These are phyloP conservation scores for Lachancea lanzarotensis DNA, from an alignment of 805 yeast species.

Conservation along the genomic window DNA sequence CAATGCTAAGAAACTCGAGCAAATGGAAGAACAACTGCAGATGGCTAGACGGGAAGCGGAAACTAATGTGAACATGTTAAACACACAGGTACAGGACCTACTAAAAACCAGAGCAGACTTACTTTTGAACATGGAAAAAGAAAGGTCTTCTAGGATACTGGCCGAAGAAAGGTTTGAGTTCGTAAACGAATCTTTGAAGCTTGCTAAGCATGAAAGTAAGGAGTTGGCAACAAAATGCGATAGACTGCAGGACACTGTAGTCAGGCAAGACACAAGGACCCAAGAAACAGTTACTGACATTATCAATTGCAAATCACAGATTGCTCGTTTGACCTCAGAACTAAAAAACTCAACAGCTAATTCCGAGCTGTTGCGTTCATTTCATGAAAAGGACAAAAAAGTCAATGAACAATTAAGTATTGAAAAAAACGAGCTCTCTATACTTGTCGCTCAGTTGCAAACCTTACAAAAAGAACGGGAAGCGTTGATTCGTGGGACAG, in stretches of 20 bases:
- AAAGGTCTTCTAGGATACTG: slow-evolving; percentile 48
- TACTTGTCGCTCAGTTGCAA: slow-evolving; percentile 55
- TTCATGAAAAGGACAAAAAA: slow-evolving; percentile 44
- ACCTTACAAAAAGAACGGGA: slow-evolving; percentile 57
- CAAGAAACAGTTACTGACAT: slow-evolving; percentile 49
- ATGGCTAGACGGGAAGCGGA: slow-evolving; percentile 33
- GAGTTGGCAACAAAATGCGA: slow-evolving; percentile 38
- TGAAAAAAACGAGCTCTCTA: slow-evolving; percentile 55
- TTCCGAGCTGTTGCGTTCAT: slow-evolving; percentile 41
- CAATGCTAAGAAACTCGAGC: slow-evolving; percentile 17
- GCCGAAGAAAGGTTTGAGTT: slow-evolving; percentile 46
- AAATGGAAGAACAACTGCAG: slow-evolving; percentile 22
- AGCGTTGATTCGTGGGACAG: slow-evolving; percentile 41
- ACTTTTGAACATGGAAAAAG: slow-evolving; percentile 44
- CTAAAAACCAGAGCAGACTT: slow-evolving; percentile 41
- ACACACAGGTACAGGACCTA: slow-evolving; percentile 38
- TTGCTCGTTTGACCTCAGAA: slow-evolving; percentile 41
- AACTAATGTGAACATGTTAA: slow-evolving; percentile 43
- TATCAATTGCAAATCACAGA: slow-evolving; percentile 42
- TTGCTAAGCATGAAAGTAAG: slow-evolving; percentile 39
- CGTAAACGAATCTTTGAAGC: slow-evolving; percentile 35
- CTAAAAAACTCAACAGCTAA: slow-evolving; percentile 49
- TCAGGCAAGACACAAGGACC: slow-evolving; percentile 44
- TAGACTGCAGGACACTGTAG: slow-evolving; percentile 37
- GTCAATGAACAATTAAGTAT: slow-evolving; percentile 48